phyloP scores from a whole-genome alignment of 2,329 filamentous ascomycete species.

The Hawksworthiomyces lignivorus region DNA sequence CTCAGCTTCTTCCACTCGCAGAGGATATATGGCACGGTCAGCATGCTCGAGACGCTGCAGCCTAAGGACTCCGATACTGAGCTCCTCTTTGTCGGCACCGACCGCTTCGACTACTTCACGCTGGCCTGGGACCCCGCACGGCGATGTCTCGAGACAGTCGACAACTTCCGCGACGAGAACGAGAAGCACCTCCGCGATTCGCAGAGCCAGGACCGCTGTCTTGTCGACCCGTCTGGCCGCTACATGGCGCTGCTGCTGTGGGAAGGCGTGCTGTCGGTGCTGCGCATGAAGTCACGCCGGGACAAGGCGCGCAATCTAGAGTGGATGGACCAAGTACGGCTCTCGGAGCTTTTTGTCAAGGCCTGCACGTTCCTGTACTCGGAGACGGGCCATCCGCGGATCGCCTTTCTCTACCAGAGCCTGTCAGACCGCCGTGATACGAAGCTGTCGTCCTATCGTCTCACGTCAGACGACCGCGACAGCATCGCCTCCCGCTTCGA shows the following conservation, averaged over 20 bases:
- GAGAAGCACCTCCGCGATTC: conserved; percentile 64
- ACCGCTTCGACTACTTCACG: conserved; percentile 85
- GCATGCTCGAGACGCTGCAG: conserved; percentile 73
- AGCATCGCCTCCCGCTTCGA: conserved; percentile 48
- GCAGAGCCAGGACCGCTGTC: conserved; percentile 73
- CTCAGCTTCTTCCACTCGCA: conserved; percentile 60
- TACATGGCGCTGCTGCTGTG: conserved; percentile 52
- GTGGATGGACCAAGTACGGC: conserved; percentile 45
- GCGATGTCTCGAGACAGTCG: conserved; percentile 42
- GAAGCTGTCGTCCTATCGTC: conserved; percentile 49
- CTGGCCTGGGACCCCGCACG: conserved; percentile 66
- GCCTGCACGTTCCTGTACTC: conserved; percentile 49
- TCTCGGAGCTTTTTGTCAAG: conserved; percentile 54
- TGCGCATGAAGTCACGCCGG: conserved; percentile 42
- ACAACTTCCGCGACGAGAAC: conserved; percentile 43
- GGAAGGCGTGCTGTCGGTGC: conserved; percentile 51
- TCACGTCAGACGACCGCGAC: conserved; percentile 52
- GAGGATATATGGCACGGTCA: conserved; percentile 75
- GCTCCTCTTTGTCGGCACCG: conserved; percentile 86
- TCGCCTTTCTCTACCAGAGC: conserved; percentile 52
- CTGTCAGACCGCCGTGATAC: conserved; percentile 45
- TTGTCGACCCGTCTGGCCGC: conserved; percentile 71
- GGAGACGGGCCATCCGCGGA: conserved; percentile 49
- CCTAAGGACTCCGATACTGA: conserved; percentile 69
- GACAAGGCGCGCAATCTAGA: conserved; percentile 36